Base-by-base conservation (phyloP, 805 yeast genomes). In the Kazachstania psychrophila region DNA sequence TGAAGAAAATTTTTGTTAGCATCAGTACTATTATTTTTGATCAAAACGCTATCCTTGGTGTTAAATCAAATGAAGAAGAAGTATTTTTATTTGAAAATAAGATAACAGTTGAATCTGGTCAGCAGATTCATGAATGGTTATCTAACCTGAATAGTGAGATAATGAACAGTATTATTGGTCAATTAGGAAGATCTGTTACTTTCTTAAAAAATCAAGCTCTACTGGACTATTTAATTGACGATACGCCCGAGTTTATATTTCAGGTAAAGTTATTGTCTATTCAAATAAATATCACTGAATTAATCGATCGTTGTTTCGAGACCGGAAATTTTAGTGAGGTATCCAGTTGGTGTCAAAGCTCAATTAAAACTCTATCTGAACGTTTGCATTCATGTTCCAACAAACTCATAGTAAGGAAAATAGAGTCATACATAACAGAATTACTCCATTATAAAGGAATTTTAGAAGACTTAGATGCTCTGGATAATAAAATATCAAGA, bases 1-100 rank as follows among this genome's bases (percentile, higher is more conserved):
- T 87, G 34, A 64, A 66, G 32, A 83, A 82, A 49, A 71, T 87
- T 78, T 87, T 82, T 53, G 56, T 75, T 4, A 94, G 89, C 2
- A 62, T 86, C 3, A 45, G 68, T 0, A 49, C 62, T 2, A 45
- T 84, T 2, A 47, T 56, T 0, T 56, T 50, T 26, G 68, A 69
- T 14, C 46, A 45, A 1, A 60, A 57, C 4, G 45, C 45, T 0
- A 68, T 81, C 4, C 39, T 46, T 0, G 75, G 75, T 1, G 62
- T 86, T 0, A 33, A 45, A 1, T 81, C 96, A n/a, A 61, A 65
- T 0, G 81, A 83, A 44, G 81, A 77, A 0, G 97, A 88, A 49
- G 29, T 22, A 0, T 54, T 86, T 2, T 5, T 10, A 0, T 60
- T 84, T 2, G 26, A 27, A 0, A 48, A 53, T 2, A 68, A 74